Conservation (phyloP, 129 eudicot genomes). For the Flaveria robusta region DNA sequence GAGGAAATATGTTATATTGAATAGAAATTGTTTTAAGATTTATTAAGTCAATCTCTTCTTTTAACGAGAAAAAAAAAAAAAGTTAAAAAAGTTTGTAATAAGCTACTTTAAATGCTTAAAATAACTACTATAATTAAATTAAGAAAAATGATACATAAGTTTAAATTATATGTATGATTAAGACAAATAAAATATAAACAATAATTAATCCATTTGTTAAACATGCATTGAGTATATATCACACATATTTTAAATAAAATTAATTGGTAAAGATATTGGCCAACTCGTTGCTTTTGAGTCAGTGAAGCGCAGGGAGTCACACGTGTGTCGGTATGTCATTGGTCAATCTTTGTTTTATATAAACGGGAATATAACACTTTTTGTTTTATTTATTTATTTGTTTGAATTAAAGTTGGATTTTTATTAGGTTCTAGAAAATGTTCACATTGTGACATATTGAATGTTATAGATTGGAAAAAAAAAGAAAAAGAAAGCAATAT, state of each 20-base stretch:
- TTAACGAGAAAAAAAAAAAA: neutral
- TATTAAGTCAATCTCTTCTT: neutral
- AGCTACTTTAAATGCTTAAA: neutral
- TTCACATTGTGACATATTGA: neutral
- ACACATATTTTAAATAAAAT: neutral
- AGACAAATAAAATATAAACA: too few relatives aligned
- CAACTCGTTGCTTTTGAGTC: slow-evolving; percentile 7
- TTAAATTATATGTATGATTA: neutral
- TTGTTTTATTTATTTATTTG: neutral
- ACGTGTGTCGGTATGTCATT: slow-evolving; percentile 21
- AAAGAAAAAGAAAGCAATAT: too few relatives aligned
- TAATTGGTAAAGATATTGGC: neutral
- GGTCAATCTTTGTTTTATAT: slow-evolving; percentile 15
- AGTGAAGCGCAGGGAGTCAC: neutral
- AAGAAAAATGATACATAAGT: neutral
- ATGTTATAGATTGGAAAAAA: neutral
- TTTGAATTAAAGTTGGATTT: slow-evolving; percentile 10
- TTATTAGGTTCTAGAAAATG: neutral
- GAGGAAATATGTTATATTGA: neutral
- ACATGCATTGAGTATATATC: neutral
- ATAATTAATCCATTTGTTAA: too few relatives aligned
- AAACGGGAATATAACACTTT: slow-evolving; percentile 11
- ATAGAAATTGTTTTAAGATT: neutral
- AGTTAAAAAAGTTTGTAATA: slow-evolving; percentile 2
- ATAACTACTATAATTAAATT: neutral